phyloP scores from a whole-genome alignment of 1,139 yeast genomes.

The Kodamaea fungicola region DNA sequence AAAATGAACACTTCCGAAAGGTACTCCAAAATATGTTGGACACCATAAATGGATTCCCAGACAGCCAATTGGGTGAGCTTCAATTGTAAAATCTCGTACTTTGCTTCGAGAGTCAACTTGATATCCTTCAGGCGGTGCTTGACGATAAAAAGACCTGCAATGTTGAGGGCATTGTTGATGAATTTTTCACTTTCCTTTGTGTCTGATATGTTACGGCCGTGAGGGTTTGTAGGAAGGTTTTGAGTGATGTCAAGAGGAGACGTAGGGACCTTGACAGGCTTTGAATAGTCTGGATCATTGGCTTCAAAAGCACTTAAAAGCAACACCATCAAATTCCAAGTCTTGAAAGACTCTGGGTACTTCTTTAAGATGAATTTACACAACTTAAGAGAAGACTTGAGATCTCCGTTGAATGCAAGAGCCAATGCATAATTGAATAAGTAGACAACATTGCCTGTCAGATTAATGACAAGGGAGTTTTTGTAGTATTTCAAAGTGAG shows the following conservation, averaged over 20 bases:
- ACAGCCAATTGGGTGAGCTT: constrained; percentile 75
- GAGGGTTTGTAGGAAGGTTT: constrained; percentile 7
- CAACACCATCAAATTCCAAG: constrained; percentile 44
- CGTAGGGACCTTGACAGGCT: constrained; percentile 7
- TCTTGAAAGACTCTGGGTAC: constrained; percentile 43
- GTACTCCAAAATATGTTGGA: constrained; percentile 57
- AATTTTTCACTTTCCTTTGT: constrained; percentile 34
- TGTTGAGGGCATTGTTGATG: constrained; percentile 41
- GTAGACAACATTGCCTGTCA: constrained; percentile 32
- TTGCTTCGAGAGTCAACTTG: constrained; percentile 34
- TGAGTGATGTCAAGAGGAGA: constrained; percentile 4
- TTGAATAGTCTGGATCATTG: constrained; percentile 19
- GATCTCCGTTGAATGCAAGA: constrained; percentile 27
- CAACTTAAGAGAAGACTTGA: constrained; percentile 32
- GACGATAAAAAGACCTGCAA: constrained; percentile 38
- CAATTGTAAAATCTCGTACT: constrained; percentile 61
- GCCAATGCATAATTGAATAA: constrained; percentile 38
- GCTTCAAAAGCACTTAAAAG: constrained; percentile 27
- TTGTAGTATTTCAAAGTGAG: constrained; percentile 29
- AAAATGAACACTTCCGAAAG: constrained; percentile 65
- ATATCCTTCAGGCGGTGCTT: constrained; percentile 28
- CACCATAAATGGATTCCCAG: constrained; percentile 61
- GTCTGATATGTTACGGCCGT: constrained; percentile 2
- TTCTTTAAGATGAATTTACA: constrained; percentile 43
- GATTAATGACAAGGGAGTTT: constrained; percentile 36